Conservation (phyloP, 1,284 basidiomycete genomes). For the Tilletia walkeri region DNA sequence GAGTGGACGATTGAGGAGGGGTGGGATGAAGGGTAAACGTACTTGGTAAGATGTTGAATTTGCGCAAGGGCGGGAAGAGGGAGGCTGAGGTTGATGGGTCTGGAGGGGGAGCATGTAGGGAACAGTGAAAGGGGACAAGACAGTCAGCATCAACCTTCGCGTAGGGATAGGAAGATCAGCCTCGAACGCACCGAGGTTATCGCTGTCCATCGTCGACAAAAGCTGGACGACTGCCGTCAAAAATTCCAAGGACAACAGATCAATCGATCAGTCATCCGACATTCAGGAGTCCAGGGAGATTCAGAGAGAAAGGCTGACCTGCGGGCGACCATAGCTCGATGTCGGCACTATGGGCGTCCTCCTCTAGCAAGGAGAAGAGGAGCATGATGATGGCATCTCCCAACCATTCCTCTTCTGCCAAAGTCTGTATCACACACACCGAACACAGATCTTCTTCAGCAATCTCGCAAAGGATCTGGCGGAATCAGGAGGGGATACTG, state of each 20-base stretch:
- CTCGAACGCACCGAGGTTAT: neutral
- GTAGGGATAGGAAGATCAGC: neutral
- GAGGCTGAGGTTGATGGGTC: neutral
- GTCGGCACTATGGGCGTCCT: neutral
- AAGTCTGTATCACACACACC: neutral
- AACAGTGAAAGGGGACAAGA: no score
- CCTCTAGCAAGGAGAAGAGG: constrained; percentile 13
- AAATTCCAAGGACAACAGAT: neutral
- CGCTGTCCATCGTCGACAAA: neutral
- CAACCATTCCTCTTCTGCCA: constrained; percentile 1
- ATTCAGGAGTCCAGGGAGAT: no score
- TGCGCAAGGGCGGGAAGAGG: neutral
- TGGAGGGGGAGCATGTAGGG: no score
- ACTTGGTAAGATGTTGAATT: constrained; percentile 13
- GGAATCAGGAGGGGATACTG: neutral
- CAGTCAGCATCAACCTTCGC: no score
- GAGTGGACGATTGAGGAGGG: neutral
- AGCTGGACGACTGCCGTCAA: neutral
- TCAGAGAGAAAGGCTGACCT: neutral
- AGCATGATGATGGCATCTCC: constrained; percentile 14
- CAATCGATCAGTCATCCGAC: no score
- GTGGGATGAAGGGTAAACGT: neutral
- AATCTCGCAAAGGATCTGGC: no score
- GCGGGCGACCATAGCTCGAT: constrained; percentile 15
- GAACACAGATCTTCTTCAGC: no score